Percentiles rank a stretch among this genome's conserved stretches.
Conservation (phyloP, 305 asterid species). For the Fraxinus albicans region DNA sequence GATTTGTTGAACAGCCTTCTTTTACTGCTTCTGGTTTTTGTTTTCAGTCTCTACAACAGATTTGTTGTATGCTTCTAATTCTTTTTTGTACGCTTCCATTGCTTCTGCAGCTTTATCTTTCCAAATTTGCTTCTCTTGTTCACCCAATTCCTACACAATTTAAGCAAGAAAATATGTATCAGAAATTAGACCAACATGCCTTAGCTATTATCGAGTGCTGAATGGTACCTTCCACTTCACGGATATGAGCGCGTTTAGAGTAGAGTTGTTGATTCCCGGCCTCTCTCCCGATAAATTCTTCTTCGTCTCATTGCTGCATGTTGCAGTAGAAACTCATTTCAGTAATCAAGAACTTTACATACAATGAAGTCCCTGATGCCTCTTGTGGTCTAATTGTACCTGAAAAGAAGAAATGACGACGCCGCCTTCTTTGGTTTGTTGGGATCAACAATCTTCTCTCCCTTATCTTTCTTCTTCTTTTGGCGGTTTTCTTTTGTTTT, state of each 20-base stretch:
- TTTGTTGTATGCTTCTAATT: conserved; percentile 63
- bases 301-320: conserved; percentile 61
- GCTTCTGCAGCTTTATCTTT: conserved; percentile 65
- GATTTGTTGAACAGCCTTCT: conserved; percentile 42
- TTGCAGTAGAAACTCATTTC: background rate
- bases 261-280: conserved; percentile 55
- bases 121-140: conserved; percentile 69
- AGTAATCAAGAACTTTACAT: background rate
- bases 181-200: background rate
- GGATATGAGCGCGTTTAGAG: conserved; percentile 64
- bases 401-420: conserved; percentile 70
- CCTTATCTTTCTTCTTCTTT: conserved; percentile 53
- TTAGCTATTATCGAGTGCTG: background rate
- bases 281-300: conserved; percentile 58
- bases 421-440: conserved; percentile 91
- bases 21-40: conserved; percentile 9
- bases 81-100: conserved; percentile 79
- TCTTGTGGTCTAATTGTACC: conserved; percentile 18
- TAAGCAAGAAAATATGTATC: background rate
- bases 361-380: background rate
- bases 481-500: conserved; percentile 62
- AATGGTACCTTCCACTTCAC: conserved; percentile 73
- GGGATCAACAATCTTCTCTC: conserved; percentile 61
- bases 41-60: conserved; percentile 42
- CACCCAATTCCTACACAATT: conserved; percentile 54